These are phyloP conservation scores for Penicillium sp. DNA, from an alignment of 2,329 filamentous ascomycete genomes.

Conservation along the genomic window DNA sequence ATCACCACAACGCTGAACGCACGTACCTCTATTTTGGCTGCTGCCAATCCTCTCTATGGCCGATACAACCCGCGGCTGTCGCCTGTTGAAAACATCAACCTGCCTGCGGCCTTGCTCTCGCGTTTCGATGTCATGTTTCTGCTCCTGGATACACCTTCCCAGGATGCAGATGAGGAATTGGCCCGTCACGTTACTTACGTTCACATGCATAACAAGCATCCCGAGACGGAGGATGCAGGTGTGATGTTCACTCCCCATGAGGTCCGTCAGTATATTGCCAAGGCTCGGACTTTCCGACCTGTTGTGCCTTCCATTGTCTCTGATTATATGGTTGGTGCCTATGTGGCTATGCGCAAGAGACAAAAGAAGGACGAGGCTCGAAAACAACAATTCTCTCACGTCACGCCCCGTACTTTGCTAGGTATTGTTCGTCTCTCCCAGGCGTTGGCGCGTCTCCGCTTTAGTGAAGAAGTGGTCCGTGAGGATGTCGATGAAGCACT, in stretches of 20 bases:
- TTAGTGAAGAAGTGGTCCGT: slow-evolving; percentile 76
- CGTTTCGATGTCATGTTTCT: slow-evolving; percentile 97
- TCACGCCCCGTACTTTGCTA: slow-evolving; percentile 87
- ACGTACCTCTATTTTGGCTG: slow-evolving; percentile 89
- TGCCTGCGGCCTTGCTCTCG: slow-evolving; percentile 92
- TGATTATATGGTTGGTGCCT: slow-evolving; percentile 96
- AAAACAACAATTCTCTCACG: slow-evolving; percentile 91
- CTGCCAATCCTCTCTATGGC: slow-evolving; percentile 94
- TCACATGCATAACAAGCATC: slow-evolving; percentile 94
- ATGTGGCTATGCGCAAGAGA: slow-evolving; percentile 88
- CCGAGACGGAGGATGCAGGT: slow-evolving; percentile 64
- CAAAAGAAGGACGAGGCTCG: slow-evolving; percentile 87
- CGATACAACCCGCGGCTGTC: slow-evolving; percentile 97
- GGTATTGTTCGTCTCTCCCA: slow-evolving; percentile 91
- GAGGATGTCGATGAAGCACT: slow-evolving; percentile 96
- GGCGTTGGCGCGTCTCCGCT: slow-evolving; percentile 86
- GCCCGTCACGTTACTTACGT: slow-evolving; percentile 94
- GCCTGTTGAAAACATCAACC: slow-evolving; percentile 97
- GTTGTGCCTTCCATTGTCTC: slow-evolving; percentile 79
- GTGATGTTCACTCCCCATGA: slow-evolving; percentile 90
- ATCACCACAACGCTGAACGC: slow-evolving; percentile 97
- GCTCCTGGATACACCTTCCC: slow-evolving; percentile 87
- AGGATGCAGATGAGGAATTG: slow-evolving; percentile 86
- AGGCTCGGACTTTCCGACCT: slow-evolving; percentile 84
- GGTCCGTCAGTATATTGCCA: slow-evolving; percentile 92